Percentiles rank a stretch among this genome's conserved stretches.
Conservation (phyloP, 495 filamentous ascomycete species). For the Articulospora tetracladia region DNA sequence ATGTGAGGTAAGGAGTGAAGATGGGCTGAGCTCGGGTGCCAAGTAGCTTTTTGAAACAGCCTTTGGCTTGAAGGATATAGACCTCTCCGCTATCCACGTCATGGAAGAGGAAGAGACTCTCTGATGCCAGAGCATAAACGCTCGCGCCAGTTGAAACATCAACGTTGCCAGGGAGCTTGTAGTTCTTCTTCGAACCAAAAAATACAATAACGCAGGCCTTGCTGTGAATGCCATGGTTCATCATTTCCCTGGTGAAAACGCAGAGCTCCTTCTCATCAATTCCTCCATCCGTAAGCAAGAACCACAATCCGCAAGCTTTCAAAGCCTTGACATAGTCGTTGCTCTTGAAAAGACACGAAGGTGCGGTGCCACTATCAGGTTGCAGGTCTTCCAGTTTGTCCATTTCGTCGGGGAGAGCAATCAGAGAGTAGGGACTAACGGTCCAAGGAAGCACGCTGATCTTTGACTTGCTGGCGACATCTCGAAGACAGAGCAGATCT, state of each 20-base stretch:
- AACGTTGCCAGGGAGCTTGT: neutral
- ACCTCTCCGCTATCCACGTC: neutral
- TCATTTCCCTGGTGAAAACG: neutral
- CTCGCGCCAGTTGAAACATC: slow-evolving; percentile 14
- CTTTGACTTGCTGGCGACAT: neutral
- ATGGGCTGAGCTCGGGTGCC: neutral
- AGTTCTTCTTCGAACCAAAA: neutral
- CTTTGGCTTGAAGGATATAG: slow-evolving; percentile 13
- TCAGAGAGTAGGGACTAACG: neutral
- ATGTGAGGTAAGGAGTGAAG: neutral
- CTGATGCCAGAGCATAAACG: slow-evolving; percentile 9
- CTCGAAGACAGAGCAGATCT: neutral
- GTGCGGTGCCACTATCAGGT: neutral
- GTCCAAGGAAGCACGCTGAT: slow-evolving; percentile 2
- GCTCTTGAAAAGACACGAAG: neutral
- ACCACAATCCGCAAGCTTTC: slow-evolving; percentile 7
- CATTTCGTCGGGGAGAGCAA: neutral
- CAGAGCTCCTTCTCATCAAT: neutral
- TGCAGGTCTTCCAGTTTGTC: neutral
- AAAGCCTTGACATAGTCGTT: neutral
- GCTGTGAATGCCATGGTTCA: neutral
- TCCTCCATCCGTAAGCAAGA: slow-evolving; percentile 16
- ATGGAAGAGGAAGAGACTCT: slow-evolving; percentile 16
- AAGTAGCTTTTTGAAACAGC: slow-evolving; percentile 10
- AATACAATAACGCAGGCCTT: neutral